Evolutionary conservation across 371 early-diverging fungal genomes (phyloP).

Genomic region (Mortierella sp.): DNA sequence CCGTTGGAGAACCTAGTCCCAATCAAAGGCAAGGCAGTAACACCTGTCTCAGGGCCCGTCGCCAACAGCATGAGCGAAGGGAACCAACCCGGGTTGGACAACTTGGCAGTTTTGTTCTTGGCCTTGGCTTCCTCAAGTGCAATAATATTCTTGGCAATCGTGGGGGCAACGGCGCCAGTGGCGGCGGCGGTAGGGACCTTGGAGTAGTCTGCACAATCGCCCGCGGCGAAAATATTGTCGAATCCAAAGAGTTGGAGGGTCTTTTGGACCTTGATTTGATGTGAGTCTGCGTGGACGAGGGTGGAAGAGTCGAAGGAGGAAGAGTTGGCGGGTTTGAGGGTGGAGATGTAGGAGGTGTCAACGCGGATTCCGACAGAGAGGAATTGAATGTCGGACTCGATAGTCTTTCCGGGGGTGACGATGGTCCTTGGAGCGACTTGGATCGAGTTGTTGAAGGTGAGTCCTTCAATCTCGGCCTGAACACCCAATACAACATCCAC

Average conservation of each 20-base stretch:
- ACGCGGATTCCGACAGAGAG: constrained; percentile 62
- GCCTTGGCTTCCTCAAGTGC: not conserved
- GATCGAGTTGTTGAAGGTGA: constrained; percentile 34
- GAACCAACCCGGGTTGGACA: constrained; percentile 11
- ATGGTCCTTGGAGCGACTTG: constrained; percentile 57
- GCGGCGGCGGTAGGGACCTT: constrained; percentile 39
- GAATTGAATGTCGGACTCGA: constrained; percentile 66
- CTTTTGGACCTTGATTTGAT: constrained; percentile 66
- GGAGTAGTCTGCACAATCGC: constrained; percentile 73
- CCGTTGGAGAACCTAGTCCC: constrained; percentile 34
- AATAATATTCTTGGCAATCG: constrained; percentile 46
- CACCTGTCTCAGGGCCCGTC: constrained; percentile 39
- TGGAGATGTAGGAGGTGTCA: constrained; percentile 62
- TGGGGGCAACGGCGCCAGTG: constrained; percentile 14
- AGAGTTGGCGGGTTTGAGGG: constrained; percentile 57
- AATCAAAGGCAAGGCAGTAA: constrained; percentile 33
- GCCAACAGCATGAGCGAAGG: constrained; percentile 40
- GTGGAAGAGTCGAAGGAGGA: constrained; percentile 26
- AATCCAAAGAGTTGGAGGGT: constrained; percentile 76
- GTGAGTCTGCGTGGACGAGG: constrained; percentile 39
- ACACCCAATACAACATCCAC: constrained; percentile 76
- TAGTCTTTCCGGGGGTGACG: constrained; percentile 57
- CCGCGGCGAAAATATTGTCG: constrained; percentile 76
- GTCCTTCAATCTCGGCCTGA: constrained; percentile 59
- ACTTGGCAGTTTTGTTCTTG: constrained; percentile 22